Evolutionary conservation across 1,284 basidiomycete genomes (phyloP), one percentile per base, ranked within the genome.

Genomic region (Vanrija sp.): DNA sequence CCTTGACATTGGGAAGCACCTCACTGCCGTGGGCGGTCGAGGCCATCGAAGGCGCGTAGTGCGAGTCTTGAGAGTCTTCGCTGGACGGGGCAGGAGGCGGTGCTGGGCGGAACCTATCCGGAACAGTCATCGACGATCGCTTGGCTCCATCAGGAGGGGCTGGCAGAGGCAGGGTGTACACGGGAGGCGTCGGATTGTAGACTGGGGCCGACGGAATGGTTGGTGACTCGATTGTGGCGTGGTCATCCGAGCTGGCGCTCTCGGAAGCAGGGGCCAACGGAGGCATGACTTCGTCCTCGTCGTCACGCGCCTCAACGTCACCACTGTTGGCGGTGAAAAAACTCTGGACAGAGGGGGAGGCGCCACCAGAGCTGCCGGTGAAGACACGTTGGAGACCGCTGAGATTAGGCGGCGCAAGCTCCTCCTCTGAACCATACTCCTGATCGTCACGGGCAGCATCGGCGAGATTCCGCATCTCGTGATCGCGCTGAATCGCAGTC

Each of bases 1-100:
- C 64, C 47, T 61, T 55, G 29, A 72, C 61, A 1, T 63, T 56
- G 19, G 71, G 71, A 3, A 72, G 54, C 34, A 61, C 49, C 29
- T 26, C 51, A 16, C 51, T 48, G 6, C 51, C 56, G 14, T 46
- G 45, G 16, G 51, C 49, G 8, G 67, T 64, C 14, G 64, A 63
- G 19, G 61, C 38, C 9, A n/a, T 45, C 6, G 62, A 58, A 21
- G 43, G 6, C 38, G 42, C 39, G 4, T 42, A 44, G 46, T 52
- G 48, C n/a, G 51, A 46, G 46, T 57, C 55, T 38, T 53, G 48
- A 6, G 48, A 51, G 12, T 29, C 18, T 21, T 19, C 19, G 45
- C 28, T 15, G 38, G n/a, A 15, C 21, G 26, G 19, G 29, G 21
- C 19, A 19, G 38, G 43, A 38, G 28, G 34, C 15, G 48, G 48